Evolutionary conservation across 2,329 filamentous ascomycete species (phyloP), one percentile per base, ranked within the genome.

Genomic region (Scedosporium boydii): DNA sequence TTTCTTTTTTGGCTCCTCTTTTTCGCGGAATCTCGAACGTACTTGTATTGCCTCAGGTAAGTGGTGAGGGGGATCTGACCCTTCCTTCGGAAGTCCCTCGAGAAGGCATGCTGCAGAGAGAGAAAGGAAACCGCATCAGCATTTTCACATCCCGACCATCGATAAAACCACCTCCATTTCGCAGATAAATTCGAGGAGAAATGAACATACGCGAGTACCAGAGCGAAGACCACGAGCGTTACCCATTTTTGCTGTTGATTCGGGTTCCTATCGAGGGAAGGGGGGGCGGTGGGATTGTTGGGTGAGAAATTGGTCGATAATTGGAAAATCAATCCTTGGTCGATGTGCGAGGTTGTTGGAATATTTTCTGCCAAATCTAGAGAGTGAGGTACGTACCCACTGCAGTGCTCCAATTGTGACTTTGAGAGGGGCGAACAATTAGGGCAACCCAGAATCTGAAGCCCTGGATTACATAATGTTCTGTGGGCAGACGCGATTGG

Each of bases 31-130:
- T 59, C 26, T 29, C 6, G 34, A 48, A 68, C 63, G 62, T 82
- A 91, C 87, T 89, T 91, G 89, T 96, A 98, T 77, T 90, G 86
- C 79, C 87, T 88, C 75, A 99, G 84, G 86, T 98, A 99, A 77
- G 93, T 98, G 72, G 88, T 92, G 76, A 98, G 84, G 74, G 85
- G 82, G 82, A 99, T 97, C 84, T 88, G 87, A 78, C 95, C 95
- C 85, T 93, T 91, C 84, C 96, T 83, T 82, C 95, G 92, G 86
- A 96, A 97, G 77, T 88, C 84, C 75, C 93, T 87, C 77, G 88
- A 90, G 87, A 97, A 99, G 82, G 91, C 88, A 88, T 93, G 91
- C 84, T 88, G 72, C 68, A 70, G 64, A 10, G 59, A 69, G 68
- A 62, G 70, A 23, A 71, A 65, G 71, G 77, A 70, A 76, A 72